Evolutionary conservation across 176 grass and related monocot species (phyloP).

Genomic region (Lolium multiflorum): DNA sequence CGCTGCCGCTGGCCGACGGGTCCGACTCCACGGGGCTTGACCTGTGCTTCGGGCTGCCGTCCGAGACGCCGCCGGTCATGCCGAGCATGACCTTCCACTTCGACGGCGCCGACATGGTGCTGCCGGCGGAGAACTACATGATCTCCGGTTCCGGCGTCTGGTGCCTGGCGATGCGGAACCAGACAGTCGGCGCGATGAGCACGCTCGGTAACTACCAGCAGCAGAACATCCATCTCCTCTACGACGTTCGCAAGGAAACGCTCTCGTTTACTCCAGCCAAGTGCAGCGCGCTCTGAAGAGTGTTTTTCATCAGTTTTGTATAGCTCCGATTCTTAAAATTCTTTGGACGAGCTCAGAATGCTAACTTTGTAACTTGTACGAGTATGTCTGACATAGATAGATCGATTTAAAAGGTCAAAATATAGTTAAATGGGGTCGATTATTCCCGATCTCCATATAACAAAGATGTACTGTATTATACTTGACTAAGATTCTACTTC

Average conservation of each 20-base stretch:
- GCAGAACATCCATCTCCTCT: constrained; percentile 80
- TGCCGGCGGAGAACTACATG: constrained; percentile 69
- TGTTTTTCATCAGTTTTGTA: too few species aligned
- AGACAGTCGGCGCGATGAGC: constrained; percentile 41
- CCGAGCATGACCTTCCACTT: constrained; percentile 64
- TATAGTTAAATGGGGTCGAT: neutral
- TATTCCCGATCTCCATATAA: neutral
- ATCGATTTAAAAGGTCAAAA: neutral
- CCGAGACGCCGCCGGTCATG: constrained; percentile 34
- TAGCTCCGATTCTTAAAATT: too few species aligned
- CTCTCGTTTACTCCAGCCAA: constrained; percentile 61
- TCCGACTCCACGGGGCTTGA: constrained; percentile 43
- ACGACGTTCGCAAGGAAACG: constrained; percentile 53
- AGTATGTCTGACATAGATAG: neutral
- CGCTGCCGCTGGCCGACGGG: constrained; percentile 36
- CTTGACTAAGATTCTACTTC: too few species aligned
- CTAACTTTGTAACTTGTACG: too few species aligned
- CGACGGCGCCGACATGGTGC: constrained; percentile 60
- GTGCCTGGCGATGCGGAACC: constrained; percentile 55
- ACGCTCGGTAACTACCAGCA: constrained; percentile 70
- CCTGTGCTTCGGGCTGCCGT: constrained; percentile 59
- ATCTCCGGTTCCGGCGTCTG: constrained; percentile 40
- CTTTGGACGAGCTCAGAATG: too few species aligned
- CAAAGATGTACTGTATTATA: too few species aligned
- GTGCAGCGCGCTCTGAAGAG: constrained; percentile 51